Evolutionary conservation across 495 filamentous ascomycete species (phyloP), one percentile per base, ranked within the genome.

Genomic region (Melanomma pulvis-pyrius): DNA sequence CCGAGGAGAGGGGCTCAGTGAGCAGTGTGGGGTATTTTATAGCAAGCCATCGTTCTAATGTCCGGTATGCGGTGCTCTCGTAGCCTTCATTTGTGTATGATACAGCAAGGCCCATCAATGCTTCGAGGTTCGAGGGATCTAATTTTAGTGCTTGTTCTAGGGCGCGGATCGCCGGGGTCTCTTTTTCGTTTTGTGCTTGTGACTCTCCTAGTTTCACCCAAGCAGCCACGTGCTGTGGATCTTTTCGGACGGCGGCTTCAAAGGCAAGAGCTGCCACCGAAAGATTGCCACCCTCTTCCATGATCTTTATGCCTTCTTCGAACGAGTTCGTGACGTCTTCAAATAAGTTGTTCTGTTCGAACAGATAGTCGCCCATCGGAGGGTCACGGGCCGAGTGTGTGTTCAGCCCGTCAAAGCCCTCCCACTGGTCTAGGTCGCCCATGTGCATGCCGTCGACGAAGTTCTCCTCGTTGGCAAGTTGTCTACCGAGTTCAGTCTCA

Each of bases 21-120:
- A 93, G 85, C 71, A 97, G 84, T 15, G 84, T 76, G 8, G 94
- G 94, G 77, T 98, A 98, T 76, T 94, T 96, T 76, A 90, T 84
- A 12, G 89, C 87, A 51, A 99, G 85, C 94, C 94, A 99, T 69
- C 92, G 90, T 79, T 99, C 96, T 17, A 99, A 84, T 19, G 93
- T 97, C 28, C 93, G 90, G 81, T 98, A 99, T 63, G 94, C 96
- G 22, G 92, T 93, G 67, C 88, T 91, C 74, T 98, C 94, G 80
- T 98, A 98, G 64, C 93, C 94, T 77, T 99, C 94, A 79, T 99
- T 99, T 34, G 96, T 98, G 77, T 98, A 99, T n/a, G 89, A 93
- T 46, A 99, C 94, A 44, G 93, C 92, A 21, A 99, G 82, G 3
- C 90, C 92, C 92, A 99, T 97, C 30, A 98, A 81, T 1, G 94